These are phyloP conservation scores for Suhomyces tanzawaensis DNA, from an alignment of 805 yeast genomes.

Conservation along the genomic window DNA sequence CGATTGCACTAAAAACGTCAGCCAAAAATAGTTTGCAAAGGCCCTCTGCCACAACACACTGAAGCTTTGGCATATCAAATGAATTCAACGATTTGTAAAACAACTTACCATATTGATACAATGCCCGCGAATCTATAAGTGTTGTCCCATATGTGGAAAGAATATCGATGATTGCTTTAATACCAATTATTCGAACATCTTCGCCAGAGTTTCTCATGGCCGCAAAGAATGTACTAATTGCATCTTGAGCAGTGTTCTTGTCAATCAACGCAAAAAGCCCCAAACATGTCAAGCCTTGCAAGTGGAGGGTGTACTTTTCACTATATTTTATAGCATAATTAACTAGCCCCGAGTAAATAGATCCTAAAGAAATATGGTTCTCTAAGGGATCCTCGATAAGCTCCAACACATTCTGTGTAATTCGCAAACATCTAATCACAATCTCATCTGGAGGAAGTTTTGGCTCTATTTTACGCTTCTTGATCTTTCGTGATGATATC, in stretches of 20 bases:
- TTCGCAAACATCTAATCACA: conserved; percentile 59
- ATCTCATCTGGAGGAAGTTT: conserved; percentile 45
- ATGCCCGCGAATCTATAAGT: conserved; percentile 50
- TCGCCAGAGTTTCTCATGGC: conserved; percentile 71
- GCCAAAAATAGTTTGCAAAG: conserved; percentile 78
- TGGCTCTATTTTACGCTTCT: conserved; percentile 38
- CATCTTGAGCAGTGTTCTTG: conserved; percentile 38
- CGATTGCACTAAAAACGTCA: conserved; percentile 59
- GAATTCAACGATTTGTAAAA: conserved; percentile 65
- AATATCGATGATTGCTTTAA: conserved; percentile 74
- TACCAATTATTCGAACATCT: conserved; percentile 56
- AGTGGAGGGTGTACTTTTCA: conserved; percentile 49
- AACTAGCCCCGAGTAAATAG: conserved; percentile 73
- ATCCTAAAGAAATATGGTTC: conserved; percentile 61
- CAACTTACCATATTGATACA: conserved; percentile 31
- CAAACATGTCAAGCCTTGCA: conserved; percentile 71
- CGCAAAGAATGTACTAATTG: conserved; percentile 63
- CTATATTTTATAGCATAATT: conserved; percentile 60
- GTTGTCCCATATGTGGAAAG: conserved; percentile 72
- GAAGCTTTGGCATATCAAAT: conserved; percentile 59
- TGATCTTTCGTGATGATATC: conserved; percentile 27
- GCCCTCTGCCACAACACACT: conserved; percentile 82
- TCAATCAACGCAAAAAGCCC: conserved; percentile 81
- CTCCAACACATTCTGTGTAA: conserved; percentile 69
- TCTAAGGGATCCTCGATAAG: conserved; percentile 62